phyloP scores from a whole-genome alignment of 345 rosid species.

The Mallotus nudiflorus region DNA sequence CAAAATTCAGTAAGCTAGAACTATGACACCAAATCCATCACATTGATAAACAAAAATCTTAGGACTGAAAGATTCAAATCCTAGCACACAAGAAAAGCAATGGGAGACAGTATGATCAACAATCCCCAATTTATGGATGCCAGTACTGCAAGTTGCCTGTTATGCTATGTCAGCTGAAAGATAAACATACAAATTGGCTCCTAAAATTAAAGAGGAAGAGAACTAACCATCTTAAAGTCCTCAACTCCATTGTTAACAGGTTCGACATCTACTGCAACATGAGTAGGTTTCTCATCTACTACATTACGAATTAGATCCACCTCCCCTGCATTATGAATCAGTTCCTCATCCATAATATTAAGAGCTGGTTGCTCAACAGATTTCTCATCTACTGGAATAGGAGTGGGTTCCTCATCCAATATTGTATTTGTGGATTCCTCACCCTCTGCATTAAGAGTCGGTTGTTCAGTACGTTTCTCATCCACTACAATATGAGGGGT shows the following conservation, averaged over 20 bases:
- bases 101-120: background rate
- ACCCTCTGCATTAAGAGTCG: background rate
- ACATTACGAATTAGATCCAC: background rate
- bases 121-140: too few species aligned
- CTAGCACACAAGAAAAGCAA: too few species aligned
- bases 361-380: constrained; percentile 1
- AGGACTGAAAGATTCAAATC: background rate
- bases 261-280: background rate
- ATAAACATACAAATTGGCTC: background rate
- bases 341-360: background rate
- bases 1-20: background rate
- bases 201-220: background rate
- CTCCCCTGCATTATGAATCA: background rate
- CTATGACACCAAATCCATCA: background rate
- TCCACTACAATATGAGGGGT: background rate
- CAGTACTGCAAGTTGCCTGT: too few species aligned
- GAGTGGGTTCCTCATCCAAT: background rate
- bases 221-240: constrained; percentile 5
- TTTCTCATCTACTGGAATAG: background rate
- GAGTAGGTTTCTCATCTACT: background rate
- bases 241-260: background rate
- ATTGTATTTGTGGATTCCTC: background rate
- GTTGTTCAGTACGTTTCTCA: background rate
- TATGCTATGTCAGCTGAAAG: too few species aligned
- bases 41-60: background rate